These are phyloP conservation scores for Phaseolus coccineus DNA, from an alignment of 331 rosid genomes.

Conservation along the genomic window DNA sequence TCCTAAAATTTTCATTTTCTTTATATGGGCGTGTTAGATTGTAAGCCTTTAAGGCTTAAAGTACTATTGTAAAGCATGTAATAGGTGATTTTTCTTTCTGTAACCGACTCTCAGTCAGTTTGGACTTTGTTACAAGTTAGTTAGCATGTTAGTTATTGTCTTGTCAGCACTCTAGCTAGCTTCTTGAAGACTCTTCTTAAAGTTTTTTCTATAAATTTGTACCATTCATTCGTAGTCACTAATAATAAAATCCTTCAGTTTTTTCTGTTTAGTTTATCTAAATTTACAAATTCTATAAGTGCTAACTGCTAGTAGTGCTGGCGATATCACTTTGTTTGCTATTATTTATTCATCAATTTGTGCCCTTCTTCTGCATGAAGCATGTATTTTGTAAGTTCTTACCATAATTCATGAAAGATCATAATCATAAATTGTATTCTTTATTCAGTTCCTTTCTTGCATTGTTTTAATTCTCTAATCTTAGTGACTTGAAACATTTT, in stretches of 20 bases:
- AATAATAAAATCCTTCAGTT: too few species aligned
- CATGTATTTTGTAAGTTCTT: constrained; percentile 25
- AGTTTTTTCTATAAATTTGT: too few species aligned
- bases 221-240: too few species aligned
- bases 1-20: constrained; percentile 25
- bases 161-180: too few species aligned
- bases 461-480: constrained; percentile 28
- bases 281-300: too few species aligned
- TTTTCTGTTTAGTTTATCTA: too few species aligned
- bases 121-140: too few species aligned
- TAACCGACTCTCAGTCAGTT: too few species aligned
- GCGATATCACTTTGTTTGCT: constrained; percentile 21
- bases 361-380: constrained; percentile 31
- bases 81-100: too few species aligned
- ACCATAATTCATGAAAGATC: constrained; percentile 1
- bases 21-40: background rate
- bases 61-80: background rate
- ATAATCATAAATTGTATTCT: constrained; percentile 13
- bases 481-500: constrained; percentile 17
- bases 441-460: constrained; percentile 27
- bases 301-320: constrained; percentile 25
- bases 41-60: background rate
- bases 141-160: too few species aligned
- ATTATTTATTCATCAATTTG: constrained; percentile 33
- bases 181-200: too few species aligned